Conservation (phyloP, 805 yeast species). For the Zygotorulaspora florentina region DNA sequence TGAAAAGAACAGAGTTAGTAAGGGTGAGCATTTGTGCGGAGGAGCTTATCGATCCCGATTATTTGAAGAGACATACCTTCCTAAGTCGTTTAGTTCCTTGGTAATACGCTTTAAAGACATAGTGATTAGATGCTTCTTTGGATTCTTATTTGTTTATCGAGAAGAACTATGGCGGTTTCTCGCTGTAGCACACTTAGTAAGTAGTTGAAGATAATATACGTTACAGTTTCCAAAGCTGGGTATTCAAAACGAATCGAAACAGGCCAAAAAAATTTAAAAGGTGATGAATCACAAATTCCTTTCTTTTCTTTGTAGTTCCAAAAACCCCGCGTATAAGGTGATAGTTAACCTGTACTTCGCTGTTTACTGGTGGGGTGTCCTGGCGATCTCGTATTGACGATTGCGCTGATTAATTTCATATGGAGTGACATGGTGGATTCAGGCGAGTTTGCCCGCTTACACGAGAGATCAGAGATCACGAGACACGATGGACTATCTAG, state of each 20-base stretch:
- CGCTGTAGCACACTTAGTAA: too few species aligned
- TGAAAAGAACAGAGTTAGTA: slow-evolving; percentile 13
- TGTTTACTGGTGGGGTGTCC: neutral
- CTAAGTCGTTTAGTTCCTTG: slow-evolving; percentile 92
- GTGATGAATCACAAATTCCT: slow-evolving; percentile 1
- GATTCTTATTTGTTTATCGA: neutral
- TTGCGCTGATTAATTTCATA: neutral
- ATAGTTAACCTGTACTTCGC: neutral
- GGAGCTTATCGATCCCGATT: neutral
- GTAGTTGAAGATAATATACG: too few species aligned
- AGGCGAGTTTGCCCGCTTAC: too few species aligned
- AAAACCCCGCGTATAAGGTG: neutral
- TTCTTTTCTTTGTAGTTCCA: slow-evolving; percentile 1
- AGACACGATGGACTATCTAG: too few species aligned
- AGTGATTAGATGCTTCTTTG: slow-evolving; percentile 1
- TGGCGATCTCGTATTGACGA: neutral
- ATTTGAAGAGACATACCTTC: slow-evolving; percentile 59
- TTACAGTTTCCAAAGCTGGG: too few species aligned
- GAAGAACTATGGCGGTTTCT: too few species aligned
- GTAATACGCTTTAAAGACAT: slow-evolving; percentile 95
- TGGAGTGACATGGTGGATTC: too few species aligned
- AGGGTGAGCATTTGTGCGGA: neutral
- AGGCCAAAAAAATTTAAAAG: neutral
- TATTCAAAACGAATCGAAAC: neutral
- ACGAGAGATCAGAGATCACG: too few species aligned